Evolutionary conservation across 2,329 filamentous ascomycete species (phyloP).

Genomic region (Fusarium pseudoanthophilum): DNA sequence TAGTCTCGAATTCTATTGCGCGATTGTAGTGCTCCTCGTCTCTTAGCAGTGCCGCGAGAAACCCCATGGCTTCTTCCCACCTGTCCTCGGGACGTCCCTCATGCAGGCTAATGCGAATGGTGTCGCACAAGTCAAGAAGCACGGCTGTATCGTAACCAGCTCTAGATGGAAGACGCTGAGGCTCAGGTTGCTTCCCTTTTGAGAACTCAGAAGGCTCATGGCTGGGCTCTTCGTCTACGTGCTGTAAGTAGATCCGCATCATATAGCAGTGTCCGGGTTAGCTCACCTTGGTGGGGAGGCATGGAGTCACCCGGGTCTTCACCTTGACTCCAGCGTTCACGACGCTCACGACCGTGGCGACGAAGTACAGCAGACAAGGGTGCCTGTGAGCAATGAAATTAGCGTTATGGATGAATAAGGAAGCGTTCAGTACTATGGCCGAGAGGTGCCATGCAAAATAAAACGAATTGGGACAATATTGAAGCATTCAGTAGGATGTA

Average conservation of each 20-base stretch:
- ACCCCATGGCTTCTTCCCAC: constrained; percentile 51
- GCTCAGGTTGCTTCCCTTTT: constrained; percentile 1
- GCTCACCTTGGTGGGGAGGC: constrained; percentile 34
- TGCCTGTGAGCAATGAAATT: constrained; percentile 26
- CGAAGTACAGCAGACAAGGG: constrained; percentile 26
- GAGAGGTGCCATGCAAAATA: neutral
- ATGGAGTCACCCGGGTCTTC: constrained; percentile 31
- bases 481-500: neutral
- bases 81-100: constrained; percentile 48
- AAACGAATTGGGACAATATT: neutral
- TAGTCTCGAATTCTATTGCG: constrained; percentile 52
- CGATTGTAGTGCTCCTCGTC: constrained; percentile 52
- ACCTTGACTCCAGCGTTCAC: constrained; percentile 19
- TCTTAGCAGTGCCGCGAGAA: constrained; percentile 53
- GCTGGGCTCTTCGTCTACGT: constrained; percentile 26
- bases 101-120: constrained; percentile 51
- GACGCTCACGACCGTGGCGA: constrained; percentile 8
- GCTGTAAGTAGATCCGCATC: constrained; percentile 24
- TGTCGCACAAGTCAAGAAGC: constrained; percentile 55
- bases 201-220: constrained; percentile 16
- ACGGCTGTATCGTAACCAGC: constrained; percentile 29
- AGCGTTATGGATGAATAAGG: neutral
- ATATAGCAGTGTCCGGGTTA: neutral
- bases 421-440: neutral
- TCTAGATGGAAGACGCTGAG: constrained; percentile 1